Percentiles rank a stretch among this genome's conserved stretches.
Evolutionary conservation across 257 asterid genomes (phyloP).

Genomic region (Plectranthus barbatus): DNA sequence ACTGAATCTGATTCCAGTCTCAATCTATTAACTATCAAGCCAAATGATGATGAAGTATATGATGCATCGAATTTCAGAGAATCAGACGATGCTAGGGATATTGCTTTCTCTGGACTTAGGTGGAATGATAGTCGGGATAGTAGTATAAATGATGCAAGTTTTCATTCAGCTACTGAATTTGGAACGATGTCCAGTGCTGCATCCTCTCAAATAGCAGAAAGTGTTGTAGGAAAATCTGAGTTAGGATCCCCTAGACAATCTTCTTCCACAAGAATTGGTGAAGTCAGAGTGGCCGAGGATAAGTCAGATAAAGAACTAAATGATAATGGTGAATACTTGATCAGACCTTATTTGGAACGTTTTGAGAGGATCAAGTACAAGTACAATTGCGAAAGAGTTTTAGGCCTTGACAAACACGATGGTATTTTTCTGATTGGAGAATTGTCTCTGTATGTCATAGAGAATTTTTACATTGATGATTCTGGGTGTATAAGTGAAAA

Average conservation of each 20-base stretch:
- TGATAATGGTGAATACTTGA: conserved; percentile 95
- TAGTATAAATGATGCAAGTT: conserved; percentile 82
- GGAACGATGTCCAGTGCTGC: conserved; percentile 73
- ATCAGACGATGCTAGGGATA: conserved; percentile 60
- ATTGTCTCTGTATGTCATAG: conserved; percentile 76
- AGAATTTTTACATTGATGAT: conserved; percentile 88
- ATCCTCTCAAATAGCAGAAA: conserved; percentile 63
- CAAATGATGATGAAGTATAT: conserved; percentile 59
- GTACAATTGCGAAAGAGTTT: conserved; percentile 97
- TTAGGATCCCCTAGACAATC: conserved; percentile 71
- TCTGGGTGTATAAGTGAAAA: conserved; percentile 89
- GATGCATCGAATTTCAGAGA: conserved; percentile 66
- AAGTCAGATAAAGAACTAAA: conserved; percentile 78
- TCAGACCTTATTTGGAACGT: conserved; percentile 88
- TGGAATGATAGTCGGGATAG: conserved; percentile 91
- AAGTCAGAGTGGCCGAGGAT: conserved; percentile 52
- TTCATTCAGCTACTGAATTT: conserved; percentile 84
- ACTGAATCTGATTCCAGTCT: conserved; percentile 45
- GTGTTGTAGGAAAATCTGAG: conserved; percentile 65
- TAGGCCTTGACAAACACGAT: conserved; percentile 96
- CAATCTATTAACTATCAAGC: conserved; percentile 52
- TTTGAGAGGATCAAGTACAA: conserved; percentile 76
- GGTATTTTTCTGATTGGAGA: conserved; percentile 95
- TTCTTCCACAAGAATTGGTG: conserved; percentile 56
- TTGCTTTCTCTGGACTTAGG: conserved; percentile 66